These are phyloP conservation scores for Fusarium ramigenum DNA, from an alignment of 2,329 filamentous ascomycete species.

Conservation along the genomic window DNA sequence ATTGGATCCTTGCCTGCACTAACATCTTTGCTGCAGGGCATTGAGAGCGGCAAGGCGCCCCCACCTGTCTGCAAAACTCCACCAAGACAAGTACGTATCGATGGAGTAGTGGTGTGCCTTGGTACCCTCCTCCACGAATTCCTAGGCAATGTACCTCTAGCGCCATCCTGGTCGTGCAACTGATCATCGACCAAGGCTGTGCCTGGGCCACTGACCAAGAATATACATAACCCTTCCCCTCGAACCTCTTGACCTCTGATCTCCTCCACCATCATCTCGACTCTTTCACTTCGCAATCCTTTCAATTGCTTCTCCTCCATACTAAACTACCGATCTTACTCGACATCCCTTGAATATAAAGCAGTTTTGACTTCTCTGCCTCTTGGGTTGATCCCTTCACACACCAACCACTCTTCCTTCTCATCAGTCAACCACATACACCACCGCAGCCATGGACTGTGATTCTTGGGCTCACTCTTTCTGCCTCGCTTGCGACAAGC, in stretches of 20 bases:
- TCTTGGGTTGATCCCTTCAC: slow-evolving; percentile 16
- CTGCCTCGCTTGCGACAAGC: slow-evolving; percentile 91
- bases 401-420: slow-evolving; percentile 5
- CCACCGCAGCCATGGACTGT: slow-evolving; percentile 59
- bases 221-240: slow-evolving; percentile 45
- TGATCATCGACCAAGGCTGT: slow-evolving; percentile 45
- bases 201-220: slow-evolving; percentile 40
- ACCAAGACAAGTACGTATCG: slow-evolving; percentile 26
- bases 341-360: slow-evolving; percentile 28
- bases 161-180: slow-evolving; percentile 38
- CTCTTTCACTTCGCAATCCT: slow-evolving; percentile 25
- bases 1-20: slow-evolving; percentile 32
- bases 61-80: slow-evolving; percentile 33
- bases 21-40: slow-evolving; percentile 45
- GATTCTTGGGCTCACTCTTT: slow-evolving; percentile 87
- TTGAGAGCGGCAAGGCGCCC: slow-evolving; percentile 34
- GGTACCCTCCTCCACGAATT: slow-evolving; percentile 45
- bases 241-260: slow-evolving; percentile 29
- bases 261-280: slow-evolving; percentile 33
- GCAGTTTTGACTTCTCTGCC: slow-evolving; percentile 11
- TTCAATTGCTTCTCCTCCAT: slow-evolving; percentile 35
- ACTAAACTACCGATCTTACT: slow-evolving; percentile 25
- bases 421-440: slow-evolving; percentile 14
- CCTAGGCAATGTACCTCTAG: slow-evolving; percentile 45
- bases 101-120: slow-evolving; percentile 38